Evolutionary conservation across 2,329 filamentous ascomycete genomes (phyloP).

Genomic region (Lasiodiplodia sp.): DNA sequence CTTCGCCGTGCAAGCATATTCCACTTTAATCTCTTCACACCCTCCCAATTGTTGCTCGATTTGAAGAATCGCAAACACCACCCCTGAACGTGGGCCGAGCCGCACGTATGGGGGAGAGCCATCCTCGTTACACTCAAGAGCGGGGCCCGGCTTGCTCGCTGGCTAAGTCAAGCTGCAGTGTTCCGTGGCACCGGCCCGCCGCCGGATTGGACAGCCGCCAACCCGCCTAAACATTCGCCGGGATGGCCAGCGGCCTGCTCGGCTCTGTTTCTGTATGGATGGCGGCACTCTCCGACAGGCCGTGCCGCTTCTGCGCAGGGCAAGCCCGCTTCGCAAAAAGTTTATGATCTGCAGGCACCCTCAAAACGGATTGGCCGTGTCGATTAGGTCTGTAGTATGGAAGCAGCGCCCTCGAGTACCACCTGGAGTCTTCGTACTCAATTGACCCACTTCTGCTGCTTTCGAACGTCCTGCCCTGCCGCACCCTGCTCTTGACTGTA

Average conservation of each 20-base stretch:
- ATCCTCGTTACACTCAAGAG: background rate
- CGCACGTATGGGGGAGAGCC: background rate
- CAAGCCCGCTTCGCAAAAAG: background rate
- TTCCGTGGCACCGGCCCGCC: background rate
- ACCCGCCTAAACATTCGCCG: conserved; percentile 5
- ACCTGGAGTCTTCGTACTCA: background rate
- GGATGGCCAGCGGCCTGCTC: background rate
- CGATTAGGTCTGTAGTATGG: background rate
- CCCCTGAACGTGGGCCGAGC: conserved; percentile 1
- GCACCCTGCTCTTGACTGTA: conserved; percentile 12
- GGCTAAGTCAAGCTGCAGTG: conserved; percentile 11
- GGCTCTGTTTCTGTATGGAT: background rate
- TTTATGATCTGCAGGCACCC: background rate
- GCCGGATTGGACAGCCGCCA: background rate
- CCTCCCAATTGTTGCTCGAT: background rate
- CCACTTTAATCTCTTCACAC: background rate
- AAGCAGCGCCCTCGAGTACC: conserved; percentile 1
- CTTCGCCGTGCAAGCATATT: background rate
- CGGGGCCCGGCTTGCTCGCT: conserved; percentile 6
- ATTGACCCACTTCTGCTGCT: conserved; percentile 11
- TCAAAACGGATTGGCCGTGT: background rate
- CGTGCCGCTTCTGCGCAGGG: conserved; percentile 10
- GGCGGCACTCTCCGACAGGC: conserved; percentile 20
- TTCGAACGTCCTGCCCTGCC: background rate
- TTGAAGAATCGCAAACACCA: conserved; percentile 9